Evolutionary conservation across 345 rosid species (phyloP), one percentile per base, ranked within the genome.

Genomic region (Citrus reticulata): DNA sequence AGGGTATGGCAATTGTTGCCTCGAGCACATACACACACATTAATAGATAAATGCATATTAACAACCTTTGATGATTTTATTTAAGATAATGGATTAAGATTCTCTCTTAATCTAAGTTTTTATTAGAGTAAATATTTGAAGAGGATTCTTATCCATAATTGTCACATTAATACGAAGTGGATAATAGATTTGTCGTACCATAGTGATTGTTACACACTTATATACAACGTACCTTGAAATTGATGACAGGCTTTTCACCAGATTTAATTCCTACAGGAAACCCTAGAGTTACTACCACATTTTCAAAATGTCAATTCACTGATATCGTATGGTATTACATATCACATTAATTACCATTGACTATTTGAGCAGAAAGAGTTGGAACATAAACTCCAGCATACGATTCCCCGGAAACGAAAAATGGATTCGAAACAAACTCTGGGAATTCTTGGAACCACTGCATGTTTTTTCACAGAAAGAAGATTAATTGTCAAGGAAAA

Each of bases 341-440:
- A 34, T 34, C 10, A 34, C 11, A 32, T 19, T 27, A 9, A 14
- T 24, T 75, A 84, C 87, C 87, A 22, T 84, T 63, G 4, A 79
- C 82, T 7, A 84, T 58, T 81, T 81, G 37, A 76, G 77, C 63
- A 51, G 81, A 75, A 66, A 84, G 84, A 51, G 82, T 77, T 8
- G 87, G 86, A 16, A 85, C 81, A 49, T 82, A 85, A 79, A 85
- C 40, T 64, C 90, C 86, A 19, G 86, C 88, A 74, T 82, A 88
- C 10, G 88, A 85, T 69, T 88, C 88, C 54, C 88, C 86, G 0
- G 86, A 20, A 25, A 88, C 40, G 57, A 80, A 88, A 70, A 88
- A 85, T 64, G 87, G 86, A 77, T 85, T 88, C 35, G 77, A 51
- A 10, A 55, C 74, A 46, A 87, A 88, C 63, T 85, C 86, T 25